Conservation (phyloP, 768 basidiomycete genomes). For the Pleurotus pulmonarius region DNA sequence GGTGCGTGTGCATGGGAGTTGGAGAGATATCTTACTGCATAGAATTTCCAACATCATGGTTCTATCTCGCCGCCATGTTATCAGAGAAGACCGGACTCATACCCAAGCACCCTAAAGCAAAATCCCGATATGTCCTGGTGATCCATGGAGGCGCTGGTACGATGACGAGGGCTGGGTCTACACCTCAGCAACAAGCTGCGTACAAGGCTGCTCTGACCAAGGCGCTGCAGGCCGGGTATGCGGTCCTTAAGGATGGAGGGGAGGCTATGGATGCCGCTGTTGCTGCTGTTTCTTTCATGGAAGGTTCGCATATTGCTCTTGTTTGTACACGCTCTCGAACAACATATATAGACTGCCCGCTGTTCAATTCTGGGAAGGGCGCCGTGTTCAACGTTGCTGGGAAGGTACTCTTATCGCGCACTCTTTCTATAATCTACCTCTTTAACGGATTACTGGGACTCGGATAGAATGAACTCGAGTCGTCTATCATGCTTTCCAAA, state of each 20-base stretch:
- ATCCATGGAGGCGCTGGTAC: conserved; percentile 82
- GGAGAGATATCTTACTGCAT: too few species aligned
- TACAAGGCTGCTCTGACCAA: conserved; percentile 53
- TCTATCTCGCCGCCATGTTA: not conserved
- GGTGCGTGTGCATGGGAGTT: too few species aligned
- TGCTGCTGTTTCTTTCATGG: conserved; percentile 69
- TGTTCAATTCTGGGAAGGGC: conserved; percentile 80
- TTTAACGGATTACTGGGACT: not conserved
- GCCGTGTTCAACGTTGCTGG: conserved; percentile 81
- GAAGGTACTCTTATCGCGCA: conserved; percentile 42
- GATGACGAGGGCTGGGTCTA: conserved; percentile 53
- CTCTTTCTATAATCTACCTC: not conserved
- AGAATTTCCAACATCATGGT: not conserved
- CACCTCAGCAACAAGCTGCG: conserved; percentile 53
- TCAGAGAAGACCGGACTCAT: not conserved
- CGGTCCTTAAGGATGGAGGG: conserved; percentile 61
- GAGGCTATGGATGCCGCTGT: conserved; percentile 83
- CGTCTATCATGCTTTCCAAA: conserved; percentile 76
- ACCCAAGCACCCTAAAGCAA: not conserved
- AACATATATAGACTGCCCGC: conserved; percentile 51
- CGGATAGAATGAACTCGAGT: conserved; percentile 73
- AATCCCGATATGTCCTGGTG: conserved; percentile 42
- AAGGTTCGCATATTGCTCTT: conserved; percentile 41
- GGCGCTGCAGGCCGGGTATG: conserved; percentile 60
- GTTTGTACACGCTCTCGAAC: not conserved